Base-by-base conservation (phyloP, 805 yeast species). In the Saccharomycopsis fermentans region DNA sequence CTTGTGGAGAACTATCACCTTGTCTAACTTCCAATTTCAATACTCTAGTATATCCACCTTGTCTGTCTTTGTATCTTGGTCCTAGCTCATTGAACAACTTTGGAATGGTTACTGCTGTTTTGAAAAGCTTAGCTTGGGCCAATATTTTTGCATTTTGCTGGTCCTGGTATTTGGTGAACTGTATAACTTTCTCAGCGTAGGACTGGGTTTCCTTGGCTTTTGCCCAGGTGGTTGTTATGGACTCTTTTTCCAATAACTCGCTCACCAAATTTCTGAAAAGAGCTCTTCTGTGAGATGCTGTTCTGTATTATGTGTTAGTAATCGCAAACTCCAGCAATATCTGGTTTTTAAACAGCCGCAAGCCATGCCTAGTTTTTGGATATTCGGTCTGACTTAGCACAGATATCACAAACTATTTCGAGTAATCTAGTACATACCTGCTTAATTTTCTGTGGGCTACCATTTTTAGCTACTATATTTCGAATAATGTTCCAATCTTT, bases 1-100 rank as follows among this genome's bases (percentile, higher is more conserved):
- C 84, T 77, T 88, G 94, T 35, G 91, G 91, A 0, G 97, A 96
- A 62, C 83, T 86, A 69, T 94, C 99, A 58, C 94, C 91, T 53
- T 85, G 71, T 64, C 98, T 78, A 17, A 91, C 90, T 70, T 94
- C 98, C 61, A 94, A 74, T 65, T 81, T 84, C 62, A 90, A 73
- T 57, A 92, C 81, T 64, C 98, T 81, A 2, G 97, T 90, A 73
- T 85, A 92, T 1, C 97, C 97, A 62, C 90, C 87, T 0, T 71
- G 68, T 72, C 96, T 80, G 26, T 71, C 66, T 3, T 74, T 66
- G 67, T 87, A 91, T 59, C 96, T 77, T 48, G 80, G 76, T 3
- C 82, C 80, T 47, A 91, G 74, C 48, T 81, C 89, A 17, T 77
- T 78, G 60, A 86, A 74, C 51, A 94, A 72, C 67, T 86, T 88